A percentile compares a stretch with the other conserved stretches of the same genome.
Conservation (phyloP, 306 rosid genomes). For the Lotus japonicus region DNA sequence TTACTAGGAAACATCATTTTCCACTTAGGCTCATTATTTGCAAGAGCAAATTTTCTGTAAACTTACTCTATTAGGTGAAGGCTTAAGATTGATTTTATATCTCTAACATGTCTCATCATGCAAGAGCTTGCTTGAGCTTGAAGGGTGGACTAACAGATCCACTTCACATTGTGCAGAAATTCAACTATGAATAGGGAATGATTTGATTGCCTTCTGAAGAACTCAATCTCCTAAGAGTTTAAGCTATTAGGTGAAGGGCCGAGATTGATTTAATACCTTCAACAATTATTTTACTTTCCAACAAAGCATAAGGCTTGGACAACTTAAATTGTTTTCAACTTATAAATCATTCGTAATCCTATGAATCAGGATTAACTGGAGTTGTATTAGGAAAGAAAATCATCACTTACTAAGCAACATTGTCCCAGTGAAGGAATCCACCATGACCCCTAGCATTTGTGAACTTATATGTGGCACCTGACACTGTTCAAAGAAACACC, state of each 20-base stretch:
- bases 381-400: slow-evolving; percentile 1
- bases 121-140: neutral
- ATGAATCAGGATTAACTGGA: neutral
- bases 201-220: neutral
- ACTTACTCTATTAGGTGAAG: neutral
- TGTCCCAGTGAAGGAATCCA: slow-evolving; percentile 86
- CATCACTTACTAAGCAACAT: slow-evolving; percentile 51
- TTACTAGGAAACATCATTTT: too few species aligned
- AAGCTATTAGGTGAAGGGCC: neutral
- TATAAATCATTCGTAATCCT: neutral
- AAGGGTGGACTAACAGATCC: neutral
- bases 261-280: neutral
- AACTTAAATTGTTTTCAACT: neutral
- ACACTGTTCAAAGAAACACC: slow-evolving; percentile 36
- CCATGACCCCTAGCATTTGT: slow-evolving; percentile 82
- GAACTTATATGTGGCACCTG: slow-evolving; percentile 68
- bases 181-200: too few species aligned
- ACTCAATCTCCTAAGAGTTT: neutral
- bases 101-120: neutral
- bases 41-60: neutral
- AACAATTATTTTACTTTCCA: neutral
- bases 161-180: neutral
- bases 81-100: neutral
- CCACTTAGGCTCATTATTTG: neutral
- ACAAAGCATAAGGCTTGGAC: slow-evolving; percentile 1